These are phyloP conservation scores for Fusarium pseudocircinatum DNA, from an alignment of 2,329 filamentous ascomycete genomes.

Conservation along the genomic window DNA sequence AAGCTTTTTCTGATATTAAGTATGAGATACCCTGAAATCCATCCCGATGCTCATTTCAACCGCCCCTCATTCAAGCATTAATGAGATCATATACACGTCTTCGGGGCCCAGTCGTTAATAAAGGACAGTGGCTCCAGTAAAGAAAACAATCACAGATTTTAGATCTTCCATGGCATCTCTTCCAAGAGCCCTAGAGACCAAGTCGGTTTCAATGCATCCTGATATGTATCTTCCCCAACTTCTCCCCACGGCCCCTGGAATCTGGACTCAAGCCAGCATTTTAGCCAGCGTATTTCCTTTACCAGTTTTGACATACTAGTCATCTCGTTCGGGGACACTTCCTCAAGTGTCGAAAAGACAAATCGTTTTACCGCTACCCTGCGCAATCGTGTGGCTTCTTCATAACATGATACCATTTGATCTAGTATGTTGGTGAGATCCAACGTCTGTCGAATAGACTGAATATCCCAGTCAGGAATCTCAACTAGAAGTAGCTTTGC, in stretches of 20 bases:
- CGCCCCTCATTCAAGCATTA: neutral
- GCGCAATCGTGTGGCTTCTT: conserved; percentile 15
- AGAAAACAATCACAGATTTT: neutral
- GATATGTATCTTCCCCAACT: neutral
- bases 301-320: conserved; percentile 32
- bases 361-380: conserved; percentile 16
- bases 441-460: conserved; percentile 30
- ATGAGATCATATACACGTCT: neutral
- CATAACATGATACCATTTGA: conserved; percentile 13
- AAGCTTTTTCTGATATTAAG: neutral
- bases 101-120: neutral
- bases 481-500: conserved; percentile 38
- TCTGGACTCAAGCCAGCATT: conserved; percentile 46
- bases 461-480: conserved; percentile 36
- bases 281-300: conserved; percentile 43
- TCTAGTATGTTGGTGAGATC: conserved; percentile 27
- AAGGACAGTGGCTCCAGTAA: neutral
- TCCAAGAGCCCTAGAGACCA: conserved; percentile 42
- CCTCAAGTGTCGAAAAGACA: conserved; percentile 7
- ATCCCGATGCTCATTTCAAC: neutral
- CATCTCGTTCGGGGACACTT: conserved; percentile 17
- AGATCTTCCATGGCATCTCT: conserved; percentile 37
- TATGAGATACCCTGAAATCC: conserved; percentile 29
- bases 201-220: neutral
- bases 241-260: conserved; percentile 11